Evolutionary conservation across 2,329 filamentous ascomycete genomes (phyloP).

Genomic region (Claviceps monticola): DNA sequence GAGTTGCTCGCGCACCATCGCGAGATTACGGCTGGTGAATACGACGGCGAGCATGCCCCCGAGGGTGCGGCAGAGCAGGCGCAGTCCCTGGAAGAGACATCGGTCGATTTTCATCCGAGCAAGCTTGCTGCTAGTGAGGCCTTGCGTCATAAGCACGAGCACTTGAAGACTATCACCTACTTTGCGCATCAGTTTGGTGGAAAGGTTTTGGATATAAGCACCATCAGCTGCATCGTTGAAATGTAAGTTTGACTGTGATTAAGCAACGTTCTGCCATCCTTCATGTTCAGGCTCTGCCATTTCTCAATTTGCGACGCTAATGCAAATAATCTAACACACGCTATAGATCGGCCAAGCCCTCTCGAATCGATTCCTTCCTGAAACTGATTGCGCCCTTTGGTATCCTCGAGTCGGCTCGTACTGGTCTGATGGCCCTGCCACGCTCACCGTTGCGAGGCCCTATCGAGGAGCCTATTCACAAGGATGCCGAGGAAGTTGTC

Average conservation of each 20-base stretch:
- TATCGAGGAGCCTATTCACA: conserved; percentile 53
- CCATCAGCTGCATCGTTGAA: conserved; percentile 96
- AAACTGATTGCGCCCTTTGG: conserved; percentile 91
- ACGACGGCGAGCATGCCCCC: conserved; percentile 29
- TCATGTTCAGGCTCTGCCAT: too few relatives aligned
- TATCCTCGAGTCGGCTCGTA: conserved; percentile 89
- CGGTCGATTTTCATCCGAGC: conserved; percentile 75
- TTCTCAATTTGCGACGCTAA: too few relatives aligned
- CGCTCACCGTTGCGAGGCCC: conserved; percentile 74
- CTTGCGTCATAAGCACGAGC: conserved; percentile 91
- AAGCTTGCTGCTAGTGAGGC: conserved; percentile 78
- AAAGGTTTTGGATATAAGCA: conserved; percentile 95
- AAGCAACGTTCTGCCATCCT: too few relatives aligned
- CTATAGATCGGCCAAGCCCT: conserved; percentile 67
- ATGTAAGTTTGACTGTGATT: conserved; percentile 47
- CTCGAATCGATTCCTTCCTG: conserved; percentile 91
- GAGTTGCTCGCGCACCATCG: conserved; percentile 91
- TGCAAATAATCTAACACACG: conserved; percentile 17
- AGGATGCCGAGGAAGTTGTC: conserved; percentile 89
- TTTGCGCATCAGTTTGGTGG: conserved; percentile 95
- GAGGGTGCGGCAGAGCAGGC: conserved; percentile 21
- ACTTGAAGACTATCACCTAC: conserved; percentile 90
- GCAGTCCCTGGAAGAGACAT: conserved; percentile 30
- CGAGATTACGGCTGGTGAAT: conserved; percentile 52
- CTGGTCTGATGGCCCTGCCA: conserved; percentile 91